Conservation (phyloP, 306 rosid genomes). For the Comarum palustre region DNA sequence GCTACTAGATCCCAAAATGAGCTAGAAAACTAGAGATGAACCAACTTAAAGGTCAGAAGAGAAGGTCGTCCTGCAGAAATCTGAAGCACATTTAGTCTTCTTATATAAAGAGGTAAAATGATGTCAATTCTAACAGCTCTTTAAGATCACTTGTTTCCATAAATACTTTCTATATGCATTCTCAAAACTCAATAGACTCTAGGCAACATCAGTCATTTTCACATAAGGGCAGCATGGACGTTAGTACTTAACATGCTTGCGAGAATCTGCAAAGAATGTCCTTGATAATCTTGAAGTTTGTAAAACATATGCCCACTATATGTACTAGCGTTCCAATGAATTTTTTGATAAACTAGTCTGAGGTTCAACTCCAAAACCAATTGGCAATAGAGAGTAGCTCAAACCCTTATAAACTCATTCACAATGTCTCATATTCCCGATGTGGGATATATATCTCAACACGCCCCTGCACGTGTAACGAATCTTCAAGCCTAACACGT, state of each 20-base stretch:
- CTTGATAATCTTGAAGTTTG: neutral
- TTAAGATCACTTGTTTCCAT: neutral
- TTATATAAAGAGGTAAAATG: neutral
- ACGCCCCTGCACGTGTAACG: no score
- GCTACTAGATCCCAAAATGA: neutral
- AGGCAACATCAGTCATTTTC: neutral
- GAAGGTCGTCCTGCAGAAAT: neutral
- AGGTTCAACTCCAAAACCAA: no score
- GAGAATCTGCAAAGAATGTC: neutral
- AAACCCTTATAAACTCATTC: no score
- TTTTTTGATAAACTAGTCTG: no score
- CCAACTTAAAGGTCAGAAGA: neutral
- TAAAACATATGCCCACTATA: neutral
- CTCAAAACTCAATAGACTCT: neutral
- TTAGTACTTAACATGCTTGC: neutral
- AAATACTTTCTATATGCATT: neutral
- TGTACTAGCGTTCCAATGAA: neutral
- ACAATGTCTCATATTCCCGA: no score
- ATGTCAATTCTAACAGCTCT: conserved; percentile 2
- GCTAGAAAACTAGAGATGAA: neutral
- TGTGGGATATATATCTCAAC: no score
- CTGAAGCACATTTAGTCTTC: neutral
- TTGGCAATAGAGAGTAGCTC: no score
- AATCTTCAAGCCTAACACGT: no score
- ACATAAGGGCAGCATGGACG: neutral